Evolutionary conservation across 1,284 basidiomycete genomes (phyloP), one percentile per base, ranked within the genome.

Genomic region (Tylopilus sp.): DNA sequence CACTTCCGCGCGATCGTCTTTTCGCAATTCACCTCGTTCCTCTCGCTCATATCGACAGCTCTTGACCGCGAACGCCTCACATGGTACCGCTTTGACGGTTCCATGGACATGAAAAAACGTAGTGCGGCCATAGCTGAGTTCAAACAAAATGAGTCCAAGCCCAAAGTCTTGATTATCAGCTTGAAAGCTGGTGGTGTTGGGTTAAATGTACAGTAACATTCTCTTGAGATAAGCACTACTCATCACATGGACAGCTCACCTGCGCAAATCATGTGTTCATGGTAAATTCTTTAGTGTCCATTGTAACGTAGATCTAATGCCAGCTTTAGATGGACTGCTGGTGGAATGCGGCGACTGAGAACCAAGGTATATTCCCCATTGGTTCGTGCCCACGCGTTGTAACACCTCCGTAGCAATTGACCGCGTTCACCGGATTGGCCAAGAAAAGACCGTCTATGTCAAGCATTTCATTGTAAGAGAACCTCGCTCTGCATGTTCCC

Each of bases 121-220:
- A 85, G 80, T 33, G 77, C 77, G 6, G 84, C 91, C 0, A 77
- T 99, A 44, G 73, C 82, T 57, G 80, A 81, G 54, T 94, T 94
- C 73, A 88, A 82, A 59, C 70, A 76, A 29, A 70, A 78, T 3
- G 82, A 80, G 2, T 72, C 77, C 36, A 83, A 81, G 55, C 83
- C 89, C 1, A 84, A 88, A 59, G 77, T 99, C 11, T 71, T 98
- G 41, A 81, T 97, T 43, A 80, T 98, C 52, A 94, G 91, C 61
- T 71, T 97, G 62, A 93, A 94, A 65, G 95, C 94, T 1, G 94
- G 94, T 18, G 94, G 95, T 11, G 94, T 97, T 6, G 94, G 94
- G 10, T 66, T 93, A 50, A 93, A 94, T 71, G 86, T 88, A 55
- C 57, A 77, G 64, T 4, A 30, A 40, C 47, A 11, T 20, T 48